Evolutionary conservation across 164 flowering plant species (phyloP).

Genomic region (Stephania cephalantha): DNA sequence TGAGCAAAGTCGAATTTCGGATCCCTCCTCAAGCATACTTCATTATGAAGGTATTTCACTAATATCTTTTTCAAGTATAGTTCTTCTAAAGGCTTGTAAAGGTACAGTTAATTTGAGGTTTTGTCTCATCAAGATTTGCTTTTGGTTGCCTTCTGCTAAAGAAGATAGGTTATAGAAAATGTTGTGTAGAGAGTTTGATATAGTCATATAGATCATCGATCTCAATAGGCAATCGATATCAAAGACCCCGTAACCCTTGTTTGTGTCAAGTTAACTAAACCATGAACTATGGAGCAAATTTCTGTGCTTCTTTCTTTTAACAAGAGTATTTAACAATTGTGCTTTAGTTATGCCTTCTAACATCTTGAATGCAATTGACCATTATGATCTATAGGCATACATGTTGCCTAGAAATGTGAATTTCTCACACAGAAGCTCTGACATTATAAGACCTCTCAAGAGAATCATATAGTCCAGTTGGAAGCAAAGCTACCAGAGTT

Average conservation of each 20-base stretch:
- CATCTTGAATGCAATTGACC: background rate
- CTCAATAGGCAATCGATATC: background rate
- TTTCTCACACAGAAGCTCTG: background rate
- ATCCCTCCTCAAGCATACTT: background rate
- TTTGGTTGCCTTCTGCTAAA: background rate
- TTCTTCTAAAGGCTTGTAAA: background rate
- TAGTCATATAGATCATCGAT: background rate
- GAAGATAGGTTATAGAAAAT: background rate
- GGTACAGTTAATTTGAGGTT: background rate
- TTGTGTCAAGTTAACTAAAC: background rate
- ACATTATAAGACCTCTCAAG: conserved; percentile 1
- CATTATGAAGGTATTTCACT: background rate
- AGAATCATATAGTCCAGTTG: background rate
- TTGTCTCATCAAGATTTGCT: background rate
- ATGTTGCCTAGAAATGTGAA: background rate
- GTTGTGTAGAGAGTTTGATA: background rate
- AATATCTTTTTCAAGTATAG: background rate
- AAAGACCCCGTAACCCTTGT: background rate
- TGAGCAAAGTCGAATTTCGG: too few relatives aligned
- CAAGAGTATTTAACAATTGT: background rate
- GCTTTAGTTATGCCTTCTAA: background rate
- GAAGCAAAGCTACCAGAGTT: conserved; percentile 7
- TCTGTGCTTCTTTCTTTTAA: background rate
- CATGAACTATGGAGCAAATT: background rate
- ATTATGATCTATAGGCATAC: background rate